Percentiles rank a stretch among this genome's conserved stretches.
Evolutionary conservation across 2,329 filamentous ascomycete genomes (phyloP).

Genomic region (Cladosporium sp.): DNA sequence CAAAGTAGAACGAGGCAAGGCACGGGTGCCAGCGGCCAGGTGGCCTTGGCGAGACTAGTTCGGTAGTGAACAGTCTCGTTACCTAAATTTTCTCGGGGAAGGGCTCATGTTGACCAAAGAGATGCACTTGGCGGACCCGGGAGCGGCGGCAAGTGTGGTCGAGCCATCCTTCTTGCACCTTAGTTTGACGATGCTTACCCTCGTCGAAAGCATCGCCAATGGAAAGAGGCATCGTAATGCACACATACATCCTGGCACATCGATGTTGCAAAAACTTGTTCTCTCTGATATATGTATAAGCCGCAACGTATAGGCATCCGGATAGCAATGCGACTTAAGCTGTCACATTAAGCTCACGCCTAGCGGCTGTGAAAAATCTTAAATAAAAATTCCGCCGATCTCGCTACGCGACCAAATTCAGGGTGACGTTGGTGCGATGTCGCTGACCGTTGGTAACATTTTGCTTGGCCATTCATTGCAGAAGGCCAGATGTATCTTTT

Average conservation of each 20-base stretch:
- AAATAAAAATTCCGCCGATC: background rate
- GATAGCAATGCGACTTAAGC: background rate
- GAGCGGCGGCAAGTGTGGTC: conserved; percentile 3
- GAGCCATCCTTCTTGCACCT: conserved; percentile 3
- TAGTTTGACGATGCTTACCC: background rate
- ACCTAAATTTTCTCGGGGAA: conserved; percentile 7
- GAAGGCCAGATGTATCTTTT: no score
- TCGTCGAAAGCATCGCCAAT: background rate
- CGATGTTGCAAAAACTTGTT: background rate
- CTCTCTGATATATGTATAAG: background rate
- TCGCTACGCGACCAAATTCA: background rate
- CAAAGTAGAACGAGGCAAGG: background rate
- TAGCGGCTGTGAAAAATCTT: conserved; percentile 1
- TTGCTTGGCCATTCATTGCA: no score
- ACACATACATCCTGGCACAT: background rate
- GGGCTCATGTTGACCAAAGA: conserved; percentile 11
- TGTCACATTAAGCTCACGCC: conserved; percentile 4
- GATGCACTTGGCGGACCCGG: conserved; percentile 4
- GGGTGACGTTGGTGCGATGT: background rate
- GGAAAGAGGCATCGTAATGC: background rate
- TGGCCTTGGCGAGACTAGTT: conserved; percentile 11
- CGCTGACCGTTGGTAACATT: background rate
- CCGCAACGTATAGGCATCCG: background rate
- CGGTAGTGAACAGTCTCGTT: conserved; percentile 8
- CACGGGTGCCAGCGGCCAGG: conserved; percentile 5